Evolutionary conservation across 176 grass and related monocot genomes (phyloP), one percentile per base, ranked within the genome.

Genomic region (Rhipidocladum racemiflorum): DNA sequence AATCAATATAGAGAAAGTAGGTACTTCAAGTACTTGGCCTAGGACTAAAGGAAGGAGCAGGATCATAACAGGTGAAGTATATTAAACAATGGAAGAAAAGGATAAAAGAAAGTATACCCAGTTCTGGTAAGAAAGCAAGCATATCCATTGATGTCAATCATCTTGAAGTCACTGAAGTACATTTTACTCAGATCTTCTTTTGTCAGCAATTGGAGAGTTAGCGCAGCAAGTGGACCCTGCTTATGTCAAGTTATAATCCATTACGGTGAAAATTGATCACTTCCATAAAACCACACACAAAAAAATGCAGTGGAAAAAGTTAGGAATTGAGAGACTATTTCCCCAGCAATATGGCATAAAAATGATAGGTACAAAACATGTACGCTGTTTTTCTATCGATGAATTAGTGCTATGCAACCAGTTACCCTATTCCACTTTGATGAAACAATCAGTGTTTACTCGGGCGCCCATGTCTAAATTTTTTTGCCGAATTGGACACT

Each of bases 111-210:
- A 82, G n/a, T 43, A 78, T 91, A 99, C 97, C 97, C 97, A 24
- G 97, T 99, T 84, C 97, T 92, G 50, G 97, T 99, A 64, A 99
- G 97, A 66, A 81, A 99, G 76, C 96, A 98, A 82, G 67, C 61
- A 40, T 44, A 85, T 74, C 93, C 97, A 68, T 97, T 97, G 44
- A 97, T 97, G 53, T 97, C 94, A 85, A 86, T 85, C 68, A 89
- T 86, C 81, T 89, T 93, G 70, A 97, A 93, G 73, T 93, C 91
- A 74, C 94, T 88, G 51, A 97, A 97, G 78, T 93, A 97, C 86
- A 99, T 90, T 88, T 91, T 96, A 87, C 92, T 98, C 85, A 98
- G 86, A 87, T 98, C 89, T 55, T 91, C 96, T 61, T 95, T 98
- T 29, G 92, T 93, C 46, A 98, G 76, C 43, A 87, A 40, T 68